Evolutionary conservation across 2,329 filamentous ascomycete genomes (phyloP).

Genomic region (Microsporum ferrugineum): DNA sequence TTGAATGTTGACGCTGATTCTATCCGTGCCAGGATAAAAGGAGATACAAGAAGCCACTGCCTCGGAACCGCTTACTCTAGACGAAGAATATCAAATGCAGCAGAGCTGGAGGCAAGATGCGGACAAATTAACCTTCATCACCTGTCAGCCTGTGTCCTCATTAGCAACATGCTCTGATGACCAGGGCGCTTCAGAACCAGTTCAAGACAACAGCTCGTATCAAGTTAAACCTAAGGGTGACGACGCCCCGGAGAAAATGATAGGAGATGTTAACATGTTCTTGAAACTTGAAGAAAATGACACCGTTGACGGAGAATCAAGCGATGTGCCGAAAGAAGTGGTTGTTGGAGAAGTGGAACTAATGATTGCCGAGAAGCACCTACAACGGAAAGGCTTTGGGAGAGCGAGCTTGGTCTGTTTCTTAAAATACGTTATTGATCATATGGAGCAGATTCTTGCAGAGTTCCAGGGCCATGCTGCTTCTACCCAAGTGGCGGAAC

Average conservation of each 20-base stretch:
- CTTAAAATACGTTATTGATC: conserved; percentile 52
- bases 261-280: conserved; percentile 75
- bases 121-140: conserved; percentile 89
- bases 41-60: conserved; percentile 74
- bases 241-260: conserved; percentile 49
- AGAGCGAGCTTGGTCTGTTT: conserved; percentile 55
- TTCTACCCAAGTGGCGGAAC: conserved; percentile 14
- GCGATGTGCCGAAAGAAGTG: conserved; percentile 17
- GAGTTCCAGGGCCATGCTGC: conserved; percentile 38
- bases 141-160: conserved; percentile 45
- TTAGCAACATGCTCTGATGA: conserved; percentile 7
- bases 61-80: conserved; percentile 67
- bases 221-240: conserved; percentile 16
- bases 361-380: conserved; percentile 58
- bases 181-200: conserved; percentile 26
- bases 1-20: not conserved
- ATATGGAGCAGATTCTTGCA: conserved; percentile 44
- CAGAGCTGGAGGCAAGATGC: conserved; percentile 66
- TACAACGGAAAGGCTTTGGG: conserved; percentile 55
- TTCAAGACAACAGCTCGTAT: conserved; percentile 5
- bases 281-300: conserved; percentile 50
- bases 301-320: conserved; percentile 18
- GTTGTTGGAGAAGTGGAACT: conserved; percentile 67
- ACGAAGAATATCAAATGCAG: conserved; percentile 85
- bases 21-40: conserved; percentile 28